Conservation (phyloP, 768 basidiomycete genomes). For the Crassisporium funariophilum region DNA sequence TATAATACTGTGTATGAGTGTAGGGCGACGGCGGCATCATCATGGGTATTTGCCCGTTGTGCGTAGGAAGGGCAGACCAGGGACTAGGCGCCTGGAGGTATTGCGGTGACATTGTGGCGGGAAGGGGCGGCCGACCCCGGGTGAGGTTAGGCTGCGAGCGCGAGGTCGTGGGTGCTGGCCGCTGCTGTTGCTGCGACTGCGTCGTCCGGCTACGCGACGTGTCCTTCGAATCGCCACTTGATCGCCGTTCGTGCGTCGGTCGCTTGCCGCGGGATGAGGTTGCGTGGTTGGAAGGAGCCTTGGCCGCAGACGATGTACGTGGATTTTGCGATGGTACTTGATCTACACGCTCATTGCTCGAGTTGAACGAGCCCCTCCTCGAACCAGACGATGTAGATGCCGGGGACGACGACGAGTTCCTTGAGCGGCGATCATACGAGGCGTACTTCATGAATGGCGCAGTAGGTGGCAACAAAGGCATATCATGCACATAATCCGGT, state of each 20-base stretch:
- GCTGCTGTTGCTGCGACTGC: conserved; percentile 17
- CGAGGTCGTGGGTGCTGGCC: conserved; percentile 20
- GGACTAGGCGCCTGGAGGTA: conserved; percentile 37
- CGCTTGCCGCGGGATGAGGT: conserved; percentile 6
- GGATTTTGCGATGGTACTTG: conserved; percentile 14
- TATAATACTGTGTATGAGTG: conserved; percentile 7
- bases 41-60: conserved; percentile 28
- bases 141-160: conserved; percentile 26
- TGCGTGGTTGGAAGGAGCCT: conserved; percentile 14
- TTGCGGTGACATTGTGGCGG: conserved; percentile 25
- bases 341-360: conserved; percentile 33
- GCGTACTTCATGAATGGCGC: conserved; percentile 74
- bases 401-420: conserved; percentile 35
- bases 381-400: conserved; percentile 39
- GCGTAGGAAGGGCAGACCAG: conserved; percentile 46
- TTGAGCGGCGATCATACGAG: conserved; percentile 47
- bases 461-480: conserved; percentile 71
- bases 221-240: conserved; percentile 28
- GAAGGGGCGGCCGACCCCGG: conserved; percentile 28
- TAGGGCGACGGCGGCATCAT: conserved; percentile 27
- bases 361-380: conserved; percentile 38
- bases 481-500: conserved; percentile 54
- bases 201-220: conserved; percentile 10
- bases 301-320: conserved; percentile 18
- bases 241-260: conserved; percentile 21